phyloP scores from a whole-genome alignment of 768 basidiomycete genomes.

The Imleria badia region DNA sequence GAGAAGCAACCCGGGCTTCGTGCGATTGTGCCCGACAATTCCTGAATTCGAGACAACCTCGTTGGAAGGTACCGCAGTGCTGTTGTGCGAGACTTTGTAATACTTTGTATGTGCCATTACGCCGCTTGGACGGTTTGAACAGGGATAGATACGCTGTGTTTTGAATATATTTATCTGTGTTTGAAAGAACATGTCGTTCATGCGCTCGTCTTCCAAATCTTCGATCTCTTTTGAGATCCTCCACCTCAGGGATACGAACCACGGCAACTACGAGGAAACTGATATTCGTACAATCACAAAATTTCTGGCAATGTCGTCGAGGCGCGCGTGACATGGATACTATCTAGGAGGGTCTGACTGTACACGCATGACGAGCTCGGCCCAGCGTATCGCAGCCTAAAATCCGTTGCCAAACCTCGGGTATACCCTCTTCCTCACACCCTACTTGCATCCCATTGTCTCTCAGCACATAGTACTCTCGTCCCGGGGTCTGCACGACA shows the following conservation, averaged over 20 bases:
- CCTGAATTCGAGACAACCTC: neutral
- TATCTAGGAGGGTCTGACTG: neutral
- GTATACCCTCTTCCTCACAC: conserved; percentile 71
- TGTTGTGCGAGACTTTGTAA: neutral
- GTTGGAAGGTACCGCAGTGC: neutral
- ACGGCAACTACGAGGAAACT: too few relatives aligned
- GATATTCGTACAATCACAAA: too few relatives aligned
- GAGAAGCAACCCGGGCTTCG: conserved; percentile 20
- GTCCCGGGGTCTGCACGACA: conserved; percentile 62
- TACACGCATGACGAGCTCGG: neutral
- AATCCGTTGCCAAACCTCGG: conserved; percentile 58
- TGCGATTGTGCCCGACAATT: conserved; percentile 3
- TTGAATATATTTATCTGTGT: too few relatives aligned
- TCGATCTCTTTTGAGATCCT: too few relatives aligned
- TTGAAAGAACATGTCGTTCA: too few relatives aligned
- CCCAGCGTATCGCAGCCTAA: conserved; percentile 44
- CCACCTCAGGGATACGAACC: too few relatives aligned
- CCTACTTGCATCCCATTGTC: conserved; percentile 81
- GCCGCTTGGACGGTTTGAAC: neutral
- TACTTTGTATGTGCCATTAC: neutral
- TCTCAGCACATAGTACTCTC: conserved; percentile 68
- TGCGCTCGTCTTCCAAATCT: too few relatives aligned
- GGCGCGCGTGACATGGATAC: neutral
- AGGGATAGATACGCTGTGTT: too few relatives aligned
- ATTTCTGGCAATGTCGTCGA: too few relatives aligned